Conservation (phyloP, 768 basidiomycete species). For the Russula olivacea region DNA sequence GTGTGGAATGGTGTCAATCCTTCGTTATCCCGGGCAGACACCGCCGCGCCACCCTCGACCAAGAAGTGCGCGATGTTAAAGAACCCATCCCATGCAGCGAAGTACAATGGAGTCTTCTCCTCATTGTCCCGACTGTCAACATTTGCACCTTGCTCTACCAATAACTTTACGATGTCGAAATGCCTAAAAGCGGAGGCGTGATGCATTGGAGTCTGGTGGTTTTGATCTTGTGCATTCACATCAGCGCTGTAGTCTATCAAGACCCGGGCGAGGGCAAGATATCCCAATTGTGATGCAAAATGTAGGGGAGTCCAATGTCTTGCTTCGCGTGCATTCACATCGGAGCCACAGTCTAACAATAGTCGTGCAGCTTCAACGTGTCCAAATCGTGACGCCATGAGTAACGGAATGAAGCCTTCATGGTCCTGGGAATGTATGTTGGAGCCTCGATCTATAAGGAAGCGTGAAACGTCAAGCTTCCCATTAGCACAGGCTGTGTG, state of each 20-base stretch:
- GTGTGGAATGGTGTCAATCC: background rate
- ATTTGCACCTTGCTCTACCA: background rate
- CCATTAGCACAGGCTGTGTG: background rate
- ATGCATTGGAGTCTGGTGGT: background rate
- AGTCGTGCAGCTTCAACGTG: background rate
- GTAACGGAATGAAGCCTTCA: background rate
- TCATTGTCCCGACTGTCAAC: background rate
- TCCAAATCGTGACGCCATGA: background rate
- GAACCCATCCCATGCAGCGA: background rate
- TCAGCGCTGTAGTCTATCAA: no score
- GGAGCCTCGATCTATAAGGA: background rate
- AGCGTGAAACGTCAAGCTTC: background rate
- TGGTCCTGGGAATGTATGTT: background rate
- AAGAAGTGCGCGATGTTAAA: background rate
- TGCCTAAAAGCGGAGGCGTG: rapidly evolving
- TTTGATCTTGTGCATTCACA: no score
- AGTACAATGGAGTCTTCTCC: background rate
- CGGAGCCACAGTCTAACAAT: background rate
- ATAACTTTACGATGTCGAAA: background rate
- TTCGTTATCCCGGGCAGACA: background rate
- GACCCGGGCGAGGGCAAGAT: no score
- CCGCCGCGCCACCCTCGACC: background rate
- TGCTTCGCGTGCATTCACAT: background rate
- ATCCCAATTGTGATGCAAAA: no score
- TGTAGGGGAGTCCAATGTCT: no score